These are phyloP conservation scores for Neonectria coccinea DNA, from an alignment of 2,329 filamentous ascomycete species.

Conservation along the genomic window DNA sequence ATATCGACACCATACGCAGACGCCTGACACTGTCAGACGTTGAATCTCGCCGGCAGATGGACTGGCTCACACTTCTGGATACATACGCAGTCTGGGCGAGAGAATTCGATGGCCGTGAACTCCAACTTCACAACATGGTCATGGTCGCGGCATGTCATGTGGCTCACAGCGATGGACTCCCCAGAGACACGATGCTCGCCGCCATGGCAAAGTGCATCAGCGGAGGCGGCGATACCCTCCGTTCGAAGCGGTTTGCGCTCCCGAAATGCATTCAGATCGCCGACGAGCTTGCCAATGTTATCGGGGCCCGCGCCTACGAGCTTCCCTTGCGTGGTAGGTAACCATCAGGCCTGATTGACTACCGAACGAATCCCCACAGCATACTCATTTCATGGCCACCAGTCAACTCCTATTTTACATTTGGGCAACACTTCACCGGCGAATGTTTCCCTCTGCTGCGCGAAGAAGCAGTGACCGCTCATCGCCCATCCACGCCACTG, in stretches of 20 bases:
- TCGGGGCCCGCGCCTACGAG: conserved; percentile 42
- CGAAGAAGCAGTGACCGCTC: conserved; percentile 38
- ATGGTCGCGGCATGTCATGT: conserved; percentile 44
- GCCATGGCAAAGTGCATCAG: conserved; percentile 44
- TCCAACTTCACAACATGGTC: conserved; percentile 43
- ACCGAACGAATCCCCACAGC: conserved; percentile 18
- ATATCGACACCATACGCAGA: conserved; percentile 36
- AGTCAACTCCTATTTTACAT: conserved; percentile 45
- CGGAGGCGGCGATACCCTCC: conserved; percentile 42
- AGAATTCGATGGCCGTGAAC: conserved; percentile 41
- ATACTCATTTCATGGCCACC: conserved; percentile 32
- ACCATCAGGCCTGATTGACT: conserved; percentile 19
- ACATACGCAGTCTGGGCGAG: conserved; percentile 40
- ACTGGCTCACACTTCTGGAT: conserved; percentile 41
- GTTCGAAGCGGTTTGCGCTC: conserved; percentile 43
- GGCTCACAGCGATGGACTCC: conserved; percentile 39
- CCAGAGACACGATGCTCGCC: conserved; percentile 37
- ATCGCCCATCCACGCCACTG: conserved; percentile 37
- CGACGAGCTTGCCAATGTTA: conserved; percentile 41
- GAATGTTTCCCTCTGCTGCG: conserved; percentile 43
- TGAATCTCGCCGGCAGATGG: conserved; percentile 37
- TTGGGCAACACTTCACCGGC: conserved; percentile 43
- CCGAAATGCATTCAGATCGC: conserved; percentile 45
- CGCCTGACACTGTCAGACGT: conserved; percentile 40
- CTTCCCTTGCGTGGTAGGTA: conserved; percentile 43